Evolutionary conservation across 2,329 filamentous ascomycete genomes (phyloP).

Genomic region (Rhinocladiella similis): DNA sequence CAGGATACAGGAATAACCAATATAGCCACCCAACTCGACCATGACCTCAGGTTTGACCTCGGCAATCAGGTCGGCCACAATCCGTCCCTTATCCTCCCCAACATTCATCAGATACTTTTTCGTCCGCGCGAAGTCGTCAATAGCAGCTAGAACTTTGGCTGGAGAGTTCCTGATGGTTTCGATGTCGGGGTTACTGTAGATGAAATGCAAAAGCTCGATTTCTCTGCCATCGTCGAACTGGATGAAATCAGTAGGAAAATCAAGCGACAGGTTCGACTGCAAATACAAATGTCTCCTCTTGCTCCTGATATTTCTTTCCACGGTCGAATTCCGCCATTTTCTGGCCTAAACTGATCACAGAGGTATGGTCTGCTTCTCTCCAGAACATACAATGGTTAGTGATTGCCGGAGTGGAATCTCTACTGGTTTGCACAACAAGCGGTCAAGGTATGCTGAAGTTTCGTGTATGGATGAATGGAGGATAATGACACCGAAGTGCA

Average conservation of each 20-base stretch:
- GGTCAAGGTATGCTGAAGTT: no score
- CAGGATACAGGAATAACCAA: slow-evolving; percentile 78
- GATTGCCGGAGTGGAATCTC: background rate
- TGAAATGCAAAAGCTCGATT: slow-evolving; percentile 68
- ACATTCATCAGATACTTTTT: slow-evolving; percentile 79
- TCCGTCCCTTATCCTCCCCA: slow-evolving; percentile 70
- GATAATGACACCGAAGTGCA: background rate
- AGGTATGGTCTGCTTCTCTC: no score
- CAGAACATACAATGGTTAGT: background rate
- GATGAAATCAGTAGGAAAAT: background rate
- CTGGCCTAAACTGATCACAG: background rate
- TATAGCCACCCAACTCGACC: slow-evolving; percentile 78
- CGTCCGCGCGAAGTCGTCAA: slow-evolving; percentile 68
- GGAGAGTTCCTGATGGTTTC: slow-evolving; percentile 66
- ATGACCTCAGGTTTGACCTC: slow-evolving; percentile 66
- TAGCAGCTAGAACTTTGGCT: slow-evolving; percentile 62
- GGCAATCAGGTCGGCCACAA: slow-evolving; percentile 68
- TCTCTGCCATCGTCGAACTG: slow-evolving; percentile 71
- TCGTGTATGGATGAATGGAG: background rate
- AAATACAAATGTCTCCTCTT: slow-evolving; percentile 28
- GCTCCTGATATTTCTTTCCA: slow-evolving; percentile 26
- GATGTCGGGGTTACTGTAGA: slow-evolving; percentile 63
- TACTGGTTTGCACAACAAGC: background rate
- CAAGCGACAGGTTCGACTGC: background rate
- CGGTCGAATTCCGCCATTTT: slow-evolving; percentile 23